phyloP scores from a whole-genome alignment of 2,329 filamentous ascomycete genomes.

The Orbilia blumenaviensis region DNA sequence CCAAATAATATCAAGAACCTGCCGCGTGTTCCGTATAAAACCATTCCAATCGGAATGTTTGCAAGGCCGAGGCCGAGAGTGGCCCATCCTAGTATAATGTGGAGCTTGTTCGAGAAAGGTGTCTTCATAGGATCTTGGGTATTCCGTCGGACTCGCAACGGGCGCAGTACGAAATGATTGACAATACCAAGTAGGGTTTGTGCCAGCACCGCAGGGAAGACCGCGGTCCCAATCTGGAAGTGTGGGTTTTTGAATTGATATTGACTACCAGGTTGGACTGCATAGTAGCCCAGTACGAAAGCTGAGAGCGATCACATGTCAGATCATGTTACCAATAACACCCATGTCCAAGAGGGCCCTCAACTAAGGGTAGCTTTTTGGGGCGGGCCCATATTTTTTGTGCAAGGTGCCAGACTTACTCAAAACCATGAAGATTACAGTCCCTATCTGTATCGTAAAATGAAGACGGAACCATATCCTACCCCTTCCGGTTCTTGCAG shows the following conservation, averaged over 20 bases:
- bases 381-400: no score
- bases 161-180: constrained; percentile 39
- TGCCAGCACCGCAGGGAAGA: constrained; percentile 31
- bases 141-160: constrained; percentile 11
- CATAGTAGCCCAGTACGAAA: constrained; percentile 41
- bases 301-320: constrained; percentile 20
- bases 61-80: constrained; percentile 36
- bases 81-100: constrained; percentile 37
- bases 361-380: no score
- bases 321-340: not conserved
- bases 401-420: constrained; percentile 35
- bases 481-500: constrained; percentile 15
- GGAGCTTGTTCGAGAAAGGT: constrained; percentile 39
- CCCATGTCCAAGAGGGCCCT: no score
- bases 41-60: constrained; percentile 45
- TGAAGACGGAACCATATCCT: constrained; percentile 47
- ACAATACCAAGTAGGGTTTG: constrained; percentile 34
- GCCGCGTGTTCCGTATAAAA: constrained; percentile 32
- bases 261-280: constrained; percentile 37
- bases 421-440: constrained; percentile 32
- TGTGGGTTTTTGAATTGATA: constrained; percentile 48
- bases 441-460: constrained; percentile 31
- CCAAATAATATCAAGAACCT: constrained; percentile 27
- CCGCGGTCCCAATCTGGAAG: constrained; percentile 39
- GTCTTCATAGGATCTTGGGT: constrained; percentile 35